phyloP scores from a whole-genome alignment of 495 filamentous ascomycete genomes.

The Aspergillus homomorphus region DNA sequence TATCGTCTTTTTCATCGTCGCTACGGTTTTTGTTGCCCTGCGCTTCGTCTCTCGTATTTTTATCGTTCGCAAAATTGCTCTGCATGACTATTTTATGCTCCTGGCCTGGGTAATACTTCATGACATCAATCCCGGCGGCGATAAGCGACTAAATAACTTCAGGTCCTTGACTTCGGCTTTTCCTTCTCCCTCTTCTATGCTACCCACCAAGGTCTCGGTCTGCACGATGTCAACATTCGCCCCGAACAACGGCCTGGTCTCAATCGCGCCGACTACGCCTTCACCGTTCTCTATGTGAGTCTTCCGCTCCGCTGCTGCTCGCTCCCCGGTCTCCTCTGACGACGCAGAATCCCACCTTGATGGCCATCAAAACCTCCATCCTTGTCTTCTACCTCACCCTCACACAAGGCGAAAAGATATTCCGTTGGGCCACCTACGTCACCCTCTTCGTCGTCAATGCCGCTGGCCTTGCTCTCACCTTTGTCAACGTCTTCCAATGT shows the following conservation, averaged over 20 bases:
- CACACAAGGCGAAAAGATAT: slow-evolving; percentile 68
- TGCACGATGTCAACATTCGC: slow-evolving; percentile 66
- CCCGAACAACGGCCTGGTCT: slow-evolving; percentile 43
- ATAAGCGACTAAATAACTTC: not conserved
- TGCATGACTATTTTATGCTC: slow-evolving; percentile 83
- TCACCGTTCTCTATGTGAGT: slow-evolving; percentile 80
- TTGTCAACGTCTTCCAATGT: slow-evolving; percentile 90
- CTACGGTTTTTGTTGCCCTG: slow-evolving; percentile 67
- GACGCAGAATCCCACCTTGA: slow-evolving; percentile 77
- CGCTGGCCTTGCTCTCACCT: slow-evolving; percentile 72
- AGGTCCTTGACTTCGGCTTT: slow-evolving; percentile 72
- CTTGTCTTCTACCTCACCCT: slow-evolving; percentile 82
- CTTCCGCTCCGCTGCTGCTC: not conserved
- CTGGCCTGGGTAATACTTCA: slow-evolving; percentile 67
- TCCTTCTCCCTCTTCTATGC: slow-evolving; percentile 74
- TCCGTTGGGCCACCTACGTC: slow-evolving; percentile 66
- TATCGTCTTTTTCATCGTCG: slow-evolving; percentile 60
- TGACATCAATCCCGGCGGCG: not conserved
- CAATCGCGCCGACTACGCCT: slow-evolving; percentile 71
- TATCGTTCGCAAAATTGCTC: slow-evolving; percentile 64
- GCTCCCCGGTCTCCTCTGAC: slow-evolving; percentile 2
- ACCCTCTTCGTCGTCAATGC: slow-evolving; percentile 72
- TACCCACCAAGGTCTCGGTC: slow-evolving; percentile 66
- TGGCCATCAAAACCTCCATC: slow-evolving; percentile 80
- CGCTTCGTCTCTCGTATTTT: slow-evolving; percentile 69